Evolutionary conservation across 2,329 filamentous ascomycete genomes (phyloP).

Genomic region (Pyricularia sp.): DNA sequence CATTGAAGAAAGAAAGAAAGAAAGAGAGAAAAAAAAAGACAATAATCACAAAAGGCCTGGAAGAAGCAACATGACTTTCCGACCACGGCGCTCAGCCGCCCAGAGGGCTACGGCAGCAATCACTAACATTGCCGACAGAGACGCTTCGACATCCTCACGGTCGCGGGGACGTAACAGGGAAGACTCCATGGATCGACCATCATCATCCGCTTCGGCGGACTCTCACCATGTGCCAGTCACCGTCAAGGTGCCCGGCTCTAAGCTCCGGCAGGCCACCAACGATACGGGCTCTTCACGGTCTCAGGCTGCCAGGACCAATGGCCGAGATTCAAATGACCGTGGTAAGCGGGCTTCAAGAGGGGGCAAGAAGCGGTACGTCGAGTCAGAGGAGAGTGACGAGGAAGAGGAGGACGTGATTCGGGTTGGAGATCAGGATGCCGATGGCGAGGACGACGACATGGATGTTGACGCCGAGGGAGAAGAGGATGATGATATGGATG

Average conservation of each 20-base stretch:
- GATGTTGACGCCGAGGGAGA: slow-evolving; percentile 15
- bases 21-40: background rate
- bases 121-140: slow-evolving; percentile 36
- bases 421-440: slow-evolving; percentile 11
- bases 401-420: slow-evolving; percentile 21
- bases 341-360: slow-evolving; percentile 36
- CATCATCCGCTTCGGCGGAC: slow-evolving; percentile 27
- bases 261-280: slow-evolving; percentile 36
- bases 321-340: slow-evolving; percentile 8
- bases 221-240: slow-evolving; percentile 36
- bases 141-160: slow-evolving; percentile 38
- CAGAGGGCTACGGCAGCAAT: slow-evolving; percentile 31
- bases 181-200: slow-evolving; percentile 26
- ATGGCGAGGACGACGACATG: slow-evolving; percentile 26
- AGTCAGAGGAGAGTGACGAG: slow-evolving; percentile 36
- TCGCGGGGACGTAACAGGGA: slow-evolving; percentile 17
- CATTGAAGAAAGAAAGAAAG: background rate
- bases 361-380: slow-evolving; percentile 46
- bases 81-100: slow-evolving; percentile 34
- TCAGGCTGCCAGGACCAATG: slow-evolving; percentile 15
- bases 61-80: slow-evolving; percentile 26
- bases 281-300: slow-evolving; percentile 9
- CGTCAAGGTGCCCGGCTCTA: slow-evolving; percentile 38
- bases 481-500: slow-evolving; percentile 14
- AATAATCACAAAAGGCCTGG: background rate